Evolutionary conservation across 2,329 filamentous ascomycete species (phyloP).

Genomic region (Sporothrix protearum): DNA sequence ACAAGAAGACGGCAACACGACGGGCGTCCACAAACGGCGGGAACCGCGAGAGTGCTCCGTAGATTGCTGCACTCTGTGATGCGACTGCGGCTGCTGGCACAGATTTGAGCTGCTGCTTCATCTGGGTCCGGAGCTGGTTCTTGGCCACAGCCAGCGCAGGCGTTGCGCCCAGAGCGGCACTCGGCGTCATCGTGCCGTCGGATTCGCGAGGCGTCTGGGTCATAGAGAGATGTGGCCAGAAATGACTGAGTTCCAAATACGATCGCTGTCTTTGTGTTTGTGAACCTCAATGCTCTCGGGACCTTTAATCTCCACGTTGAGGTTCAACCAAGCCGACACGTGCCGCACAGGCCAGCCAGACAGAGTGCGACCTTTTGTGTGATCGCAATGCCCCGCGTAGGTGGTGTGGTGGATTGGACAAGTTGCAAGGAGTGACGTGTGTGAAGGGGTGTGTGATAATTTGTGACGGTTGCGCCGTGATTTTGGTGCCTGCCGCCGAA

Average conservation of each 20-base stretch:
- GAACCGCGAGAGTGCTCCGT: slow-evolving; percentile 61
- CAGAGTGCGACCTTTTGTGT: neutral
- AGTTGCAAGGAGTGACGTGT: neutral
- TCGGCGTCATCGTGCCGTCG: neutral
- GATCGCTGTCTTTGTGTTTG: neutral
- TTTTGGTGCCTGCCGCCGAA: neutral
- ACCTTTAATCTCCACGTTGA: neutral
- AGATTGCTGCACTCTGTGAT: slow-evolving; percentile 65
- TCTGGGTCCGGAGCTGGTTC: slow-evolving; percentile 66
- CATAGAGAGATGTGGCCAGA: neutral
- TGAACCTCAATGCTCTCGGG: neutral
- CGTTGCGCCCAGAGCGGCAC: slow-evolving; percentile 38
- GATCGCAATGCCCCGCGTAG: neutral
- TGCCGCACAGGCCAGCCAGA: neutral
- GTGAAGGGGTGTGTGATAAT: neutral
- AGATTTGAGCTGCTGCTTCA: slow-evolving; percentile 62
- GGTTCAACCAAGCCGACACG: neutral
- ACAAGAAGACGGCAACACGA: slow-evolving; percentile 81
- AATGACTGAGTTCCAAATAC: too few species aligned
- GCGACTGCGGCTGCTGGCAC: slow-evolving; percentile 60
- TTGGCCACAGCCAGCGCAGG: slow-evolving; percentile 64
- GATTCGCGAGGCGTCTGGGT: neutral
- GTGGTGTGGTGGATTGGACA: neutral
- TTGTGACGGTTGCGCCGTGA: neutral
- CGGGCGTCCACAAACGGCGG: slow-evolving; percentile 71